phyloP scores from a whole-genome alignment of 345 rosid species.

The Ricinus communis region DNA sequence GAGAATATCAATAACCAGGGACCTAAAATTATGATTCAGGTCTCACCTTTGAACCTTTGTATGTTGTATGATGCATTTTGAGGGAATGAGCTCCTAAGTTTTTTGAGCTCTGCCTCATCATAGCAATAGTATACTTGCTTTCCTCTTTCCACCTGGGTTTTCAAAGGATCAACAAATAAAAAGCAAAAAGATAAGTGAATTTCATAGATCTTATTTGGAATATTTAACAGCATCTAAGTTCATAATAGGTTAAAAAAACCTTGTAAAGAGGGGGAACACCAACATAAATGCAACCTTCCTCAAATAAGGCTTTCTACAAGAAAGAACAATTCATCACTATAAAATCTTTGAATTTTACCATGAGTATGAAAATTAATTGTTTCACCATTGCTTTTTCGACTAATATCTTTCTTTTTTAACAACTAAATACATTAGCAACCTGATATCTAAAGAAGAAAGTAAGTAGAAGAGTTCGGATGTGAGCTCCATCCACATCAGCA shows the following conservation, averaged over 20 bases:
- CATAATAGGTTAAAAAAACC: conserved; percentile 36
- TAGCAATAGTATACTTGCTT: conserved; percentile 77
- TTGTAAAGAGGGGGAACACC: conserved; percentile 98
- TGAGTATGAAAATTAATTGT: not conserved
- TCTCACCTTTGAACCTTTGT: conserved; percentile 94
- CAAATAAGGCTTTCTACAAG: conserved; percentile 81
- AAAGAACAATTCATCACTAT: conserved; percentile 24
- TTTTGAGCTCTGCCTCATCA: conserved; percentile 71
- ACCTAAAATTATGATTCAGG: not conserved
- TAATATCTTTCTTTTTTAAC: not conserved
- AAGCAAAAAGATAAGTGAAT: not conserved
- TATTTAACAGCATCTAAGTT: too few species aligned
- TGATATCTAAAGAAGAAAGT: conserved; percentile 98
- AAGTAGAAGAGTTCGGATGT: conserved; percentile 84
- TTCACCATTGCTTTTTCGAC: not conserved
- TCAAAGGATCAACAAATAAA: conserved; percentile 6
- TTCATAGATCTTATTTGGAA: not conserved
- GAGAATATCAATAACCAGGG: not conserved
- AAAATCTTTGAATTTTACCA: conserved; percentile 3
- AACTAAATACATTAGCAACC: conserved; percentile 43
- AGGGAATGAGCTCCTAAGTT: conserved; percentile 58
- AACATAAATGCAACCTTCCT: conserved; percentile 91
- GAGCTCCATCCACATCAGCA: conserved; percentile 99
- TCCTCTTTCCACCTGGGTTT: conserved; percentile 84
- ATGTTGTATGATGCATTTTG: conserved; percentile 82